Percentiles rank a stretch among this genome's conserved stretches.
phyloP scores from a whole-genome alignment of 1,284 basidiomycete species.

The Apiotrichum domesticum region DNA sequence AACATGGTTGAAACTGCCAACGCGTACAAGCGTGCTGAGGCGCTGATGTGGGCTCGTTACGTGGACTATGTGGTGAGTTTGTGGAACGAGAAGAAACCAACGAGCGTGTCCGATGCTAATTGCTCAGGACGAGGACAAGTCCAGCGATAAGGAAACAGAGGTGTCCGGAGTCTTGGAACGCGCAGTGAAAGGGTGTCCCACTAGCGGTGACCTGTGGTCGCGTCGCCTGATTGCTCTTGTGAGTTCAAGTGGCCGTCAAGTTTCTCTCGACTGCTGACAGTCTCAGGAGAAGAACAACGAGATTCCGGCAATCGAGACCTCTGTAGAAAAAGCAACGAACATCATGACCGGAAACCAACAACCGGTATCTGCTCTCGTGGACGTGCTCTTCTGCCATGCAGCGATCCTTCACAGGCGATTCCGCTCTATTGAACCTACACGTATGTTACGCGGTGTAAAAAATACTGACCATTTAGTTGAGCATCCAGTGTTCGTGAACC shows the following conservation, averaged over 20 bases:
- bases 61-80: slow-evolving; percentile 29
- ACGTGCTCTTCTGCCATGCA: slow-evolving; percentile 12
- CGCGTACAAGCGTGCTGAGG: slow-evolving; percentile 38
- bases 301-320: slow-evolving; percentile 6
- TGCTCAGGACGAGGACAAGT: slow-evolving; percentile 40
- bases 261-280: background rate
- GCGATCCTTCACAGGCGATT: slow-evolving; percentile 12
- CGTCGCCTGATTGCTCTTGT: slow-evolving; percentile 25
- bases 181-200: slow-evolving; percentile 37
- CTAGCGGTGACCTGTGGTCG: slow-evolving; percentile 33
- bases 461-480: background rate
- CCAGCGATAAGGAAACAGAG: slow-evolving; percentile 55
- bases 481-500: slow-evolving; percentile 14
- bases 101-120: slow-evolving; percentile 20
- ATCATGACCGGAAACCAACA: slow-evolving; percentile 7
- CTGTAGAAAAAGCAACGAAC: slow-evolving; percentile 7
- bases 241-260: background rate
- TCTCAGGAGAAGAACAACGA: slow-evolving; percentile 6
- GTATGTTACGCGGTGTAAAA: background rate
- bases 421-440: slow-evolving; percentile 5
- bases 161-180: slow-evolving; percentile 45
- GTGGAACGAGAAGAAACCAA: no score
- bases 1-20: slow-evolving; percentile 17
- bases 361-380: slow-evolving; percentile 12
- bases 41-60: slow-evolving; percentile 37